These are phyloP conservation scores for Keithomyces neogunnii DNA, from an alignment of 2,329 filamentous ascomycete genomes.

Conservation along the genomic window DNA sequence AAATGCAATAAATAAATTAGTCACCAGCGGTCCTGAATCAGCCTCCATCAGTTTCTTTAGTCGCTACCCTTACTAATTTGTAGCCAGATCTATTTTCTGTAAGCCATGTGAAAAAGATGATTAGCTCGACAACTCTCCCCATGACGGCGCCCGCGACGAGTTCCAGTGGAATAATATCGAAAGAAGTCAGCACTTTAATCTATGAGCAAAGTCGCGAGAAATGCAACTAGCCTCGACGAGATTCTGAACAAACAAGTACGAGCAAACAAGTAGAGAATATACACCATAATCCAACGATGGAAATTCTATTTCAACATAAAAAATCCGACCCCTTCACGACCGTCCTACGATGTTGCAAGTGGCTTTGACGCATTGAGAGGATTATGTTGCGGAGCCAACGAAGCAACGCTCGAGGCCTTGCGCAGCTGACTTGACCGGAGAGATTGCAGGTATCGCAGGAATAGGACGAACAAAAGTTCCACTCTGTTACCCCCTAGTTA, in stretches of 20 bases:
- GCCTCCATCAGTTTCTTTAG: too few species aligned
- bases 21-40: too few species aligned
- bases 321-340: neutral
- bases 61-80: too few species aligned
- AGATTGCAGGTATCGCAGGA: conserved; percentile 73
- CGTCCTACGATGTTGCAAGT: conserved; percentile 12
- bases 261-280: neutral
- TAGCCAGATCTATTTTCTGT: too few species aligned
- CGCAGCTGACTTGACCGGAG: conserved; percentile 62
- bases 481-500: conserved; percentile 43
- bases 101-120: too few species aligned
- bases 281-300: neutral
- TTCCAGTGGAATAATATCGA: neutral
- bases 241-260: neutral
- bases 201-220: too few species aligned
- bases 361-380: conserved; percentile 29
- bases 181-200: neutral
- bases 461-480: conserved; percentile 77
- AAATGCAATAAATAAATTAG: too few species aligned
- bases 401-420: conserved; percentile 55
- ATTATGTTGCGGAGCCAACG: conserved; percentile 27
- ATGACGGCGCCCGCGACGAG: neutral
- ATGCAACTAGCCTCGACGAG: neutral
- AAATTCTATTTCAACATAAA: neutral
- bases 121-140: too few species aligned